These are phyloP conservation scores for Paramyrothecium sp. DNA, from an alignment of 2,329 filamentous ascomycete species.

Conservation along the genomic window DNA sequence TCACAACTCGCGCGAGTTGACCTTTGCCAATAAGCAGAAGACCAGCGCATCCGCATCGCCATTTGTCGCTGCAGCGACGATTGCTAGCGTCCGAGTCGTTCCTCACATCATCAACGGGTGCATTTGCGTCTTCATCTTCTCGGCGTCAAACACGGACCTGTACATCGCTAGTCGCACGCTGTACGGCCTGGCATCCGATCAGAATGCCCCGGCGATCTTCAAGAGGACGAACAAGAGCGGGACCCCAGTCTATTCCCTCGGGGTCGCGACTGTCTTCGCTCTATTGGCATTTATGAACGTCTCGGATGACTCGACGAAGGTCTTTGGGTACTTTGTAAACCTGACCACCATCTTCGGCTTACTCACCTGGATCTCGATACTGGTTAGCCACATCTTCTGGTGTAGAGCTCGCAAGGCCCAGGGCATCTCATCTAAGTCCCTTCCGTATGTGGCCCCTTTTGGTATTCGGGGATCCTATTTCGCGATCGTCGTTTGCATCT, in stretches of 20 bases:
- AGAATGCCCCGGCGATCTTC: conserved; percentile 70
- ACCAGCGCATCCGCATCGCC: conserved; percentile 53
- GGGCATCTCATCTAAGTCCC: conserved; percentile 48
- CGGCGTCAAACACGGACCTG: conserved; percentile 73
- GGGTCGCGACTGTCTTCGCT: conserved; percentile 58
- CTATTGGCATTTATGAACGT: conserved; percentile 70
- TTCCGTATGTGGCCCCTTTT: conserved; percentile 69
- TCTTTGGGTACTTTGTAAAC: conserved; percentile 68
- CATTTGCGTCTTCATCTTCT: conserved; percentile 75
- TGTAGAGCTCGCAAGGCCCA: conserved; percentile 62
- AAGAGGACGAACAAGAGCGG: conserved; percentile 68
- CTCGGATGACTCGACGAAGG: conserved; percentile 49
- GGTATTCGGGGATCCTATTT: conserved; percentile 68
- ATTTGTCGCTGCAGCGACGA: conserved; percentile 70
- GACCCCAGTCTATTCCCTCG: conserved; percentile 67
- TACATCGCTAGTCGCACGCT: conserved; percentile 74
- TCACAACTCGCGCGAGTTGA: conserved; percentile 61
- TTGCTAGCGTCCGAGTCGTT: conserved; percentile 61
- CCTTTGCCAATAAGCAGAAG: conserved; percentile 49
- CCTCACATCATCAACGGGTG: conserved; percentile 71
- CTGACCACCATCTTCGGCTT: conserved; percentile 66
- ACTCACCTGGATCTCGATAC: conserved; percentile 66
- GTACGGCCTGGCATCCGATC: conserved; percentile 70
- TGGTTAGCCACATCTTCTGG: conserved; percentile 67
- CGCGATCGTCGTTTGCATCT: conserved; percentile 66